Evolutionary conservation across 192 early-diverging fungal species (phyloP).

Genomic region (Spinellus fusiger): DNA sequence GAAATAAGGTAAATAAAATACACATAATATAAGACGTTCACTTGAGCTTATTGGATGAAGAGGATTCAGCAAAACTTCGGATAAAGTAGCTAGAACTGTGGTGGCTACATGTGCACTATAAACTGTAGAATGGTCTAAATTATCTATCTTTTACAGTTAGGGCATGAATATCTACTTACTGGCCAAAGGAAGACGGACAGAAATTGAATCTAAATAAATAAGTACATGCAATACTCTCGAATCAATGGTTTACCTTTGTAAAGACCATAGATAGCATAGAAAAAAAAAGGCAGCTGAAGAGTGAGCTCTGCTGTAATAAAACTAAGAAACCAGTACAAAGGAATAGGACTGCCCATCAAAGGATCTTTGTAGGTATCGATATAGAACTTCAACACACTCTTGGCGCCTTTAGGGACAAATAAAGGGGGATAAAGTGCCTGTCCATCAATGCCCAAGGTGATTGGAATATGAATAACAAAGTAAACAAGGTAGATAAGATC

Average conservation of each 20-base stretch:
- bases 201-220: not conserved
- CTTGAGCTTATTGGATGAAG: constrained; percentile 34
- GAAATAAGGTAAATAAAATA: constrained; percentile 67
- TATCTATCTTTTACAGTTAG: not conserved
- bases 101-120: constrained; percentile 74
- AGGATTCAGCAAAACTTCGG: constrained; percentile 42
- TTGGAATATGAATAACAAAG: constrained; percentile 69
- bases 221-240: not conserved
- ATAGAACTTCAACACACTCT: constrained; percentile 37
- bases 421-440: constrained; percentile 45
- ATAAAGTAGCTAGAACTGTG: constrained; percentile 55
- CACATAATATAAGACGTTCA: constrained; percentile 37
- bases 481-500: constrained; percentile 60
- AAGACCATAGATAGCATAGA: constrained; percentile 52
- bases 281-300: constrained; percentile 67
- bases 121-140: constrained; percentile 38
- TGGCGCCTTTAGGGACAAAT: constrained; percentile 27
- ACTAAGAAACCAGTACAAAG: constrained; percentile 56
- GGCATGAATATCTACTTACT: not conserved
- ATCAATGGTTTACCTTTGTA: constrained; percentile 36
- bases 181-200: constrained; percentile 9
- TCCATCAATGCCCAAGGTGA: constrained; percentile 54
- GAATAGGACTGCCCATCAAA: constrained; percentile 43
- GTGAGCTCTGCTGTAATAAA: constrained; percentile 55
- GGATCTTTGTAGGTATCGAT: constrained; percentile 54